phyloP scores from a whole-genome alignment of 257 asterid species.

The Thymus mandschuricus region DNA sequence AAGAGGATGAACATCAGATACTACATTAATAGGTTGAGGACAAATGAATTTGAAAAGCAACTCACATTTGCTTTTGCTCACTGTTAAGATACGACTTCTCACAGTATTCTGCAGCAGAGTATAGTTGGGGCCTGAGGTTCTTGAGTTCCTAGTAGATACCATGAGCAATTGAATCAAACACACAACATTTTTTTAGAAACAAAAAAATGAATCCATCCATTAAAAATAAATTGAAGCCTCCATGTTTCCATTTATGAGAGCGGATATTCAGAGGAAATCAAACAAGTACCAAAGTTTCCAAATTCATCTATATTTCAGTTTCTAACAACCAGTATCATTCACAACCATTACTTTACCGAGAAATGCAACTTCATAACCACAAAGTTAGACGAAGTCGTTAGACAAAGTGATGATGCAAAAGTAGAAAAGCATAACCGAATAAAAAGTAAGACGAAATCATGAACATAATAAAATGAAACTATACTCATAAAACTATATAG shows the following conservation, averaged over 20 bases:
- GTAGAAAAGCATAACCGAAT: background rate
- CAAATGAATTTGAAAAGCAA: background rate
- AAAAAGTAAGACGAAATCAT: background rate
- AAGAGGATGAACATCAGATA: slow-evolving; percentile 11
- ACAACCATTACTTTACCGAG: background rate
- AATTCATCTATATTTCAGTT: slow-evolving; percentile 13
- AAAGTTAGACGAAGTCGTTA: background rate
- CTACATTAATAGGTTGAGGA: background rate
- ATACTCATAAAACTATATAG: background rate
- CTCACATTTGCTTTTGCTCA: slow-evolving; percentile 92
- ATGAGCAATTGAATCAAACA: background rate
- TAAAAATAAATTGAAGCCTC: background rate
- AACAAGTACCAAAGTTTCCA: background rate
- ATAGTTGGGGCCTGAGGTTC: slow-evolving; percentile 90
- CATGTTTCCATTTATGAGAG: background rate
- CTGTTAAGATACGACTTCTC: slow-evolving; percentile 86
- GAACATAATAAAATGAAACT: background rate
- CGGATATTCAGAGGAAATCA: slow-evolving; percentile 11
- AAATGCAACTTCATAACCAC: background rate
- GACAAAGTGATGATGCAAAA: background rate
- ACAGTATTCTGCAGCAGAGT: slow-evolving; percentile 96
- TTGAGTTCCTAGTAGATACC: slow-evolving; percentile 73
- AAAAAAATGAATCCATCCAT: background rate
- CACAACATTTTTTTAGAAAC: background rate
- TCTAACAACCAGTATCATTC: background rate